Evolutionary conservation across 1,139 yeast species (phyloP).

Genomic region (Suhomyces bribrorum): DNA sequence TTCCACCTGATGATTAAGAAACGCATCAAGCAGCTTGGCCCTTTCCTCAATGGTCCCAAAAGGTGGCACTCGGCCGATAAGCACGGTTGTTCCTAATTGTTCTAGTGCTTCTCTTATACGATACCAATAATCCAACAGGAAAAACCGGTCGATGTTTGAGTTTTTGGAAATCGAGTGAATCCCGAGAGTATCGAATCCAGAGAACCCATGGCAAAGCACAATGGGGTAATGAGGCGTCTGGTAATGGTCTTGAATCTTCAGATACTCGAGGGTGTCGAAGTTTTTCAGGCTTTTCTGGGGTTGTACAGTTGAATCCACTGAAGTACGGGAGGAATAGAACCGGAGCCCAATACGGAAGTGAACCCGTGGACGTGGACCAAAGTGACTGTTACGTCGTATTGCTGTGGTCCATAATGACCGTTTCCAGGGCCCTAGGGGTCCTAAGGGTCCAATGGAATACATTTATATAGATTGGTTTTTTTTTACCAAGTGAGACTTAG

Average conservation of each 20-base stretch:
- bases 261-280: conserved; percentile 4
- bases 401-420: neutral
- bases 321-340: neutral
- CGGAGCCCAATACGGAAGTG: neutral
- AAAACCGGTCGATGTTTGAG: conserved; percentile 3
- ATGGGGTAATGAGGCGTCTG: conserved; percentile 57
- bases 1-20: conserved; percentile 47
- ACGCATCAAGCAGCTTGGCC: conserved; percentile 57
- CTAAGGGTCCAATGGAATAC: neutral
- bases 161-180: conserved; percentile 35
- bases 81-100: conserved; percentile 63
- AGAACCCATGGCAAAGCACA: conserved; percentile 80
- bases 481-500: neutral
- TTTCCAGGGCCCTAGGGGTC: no score
- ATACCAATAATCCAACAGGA: conserved; percentile 67
- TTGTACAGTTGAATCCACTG: neutral
- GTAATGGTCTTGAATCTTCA: conserved; percentile 19
- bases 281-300: neutral
- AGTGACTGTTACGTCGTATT: neutral
- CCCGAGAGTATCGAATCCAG: conserved; percentile 70
- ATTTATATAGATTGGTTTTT: neutral
- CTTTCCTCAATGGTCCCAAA: conserved; percentile 74
- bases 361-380: conserved; percentile 9
- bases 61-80: conserved; percentile 80
- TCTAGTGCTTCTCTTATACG: conserved; percentile 70